A percentile compares a stretch with the other conserved stretches of the same genome.
These are phyloP conservation scores for Astraeus odoratus DNA, from an alignment of 768 basidiomycete species.

Conservation along the genomic window DNA sequence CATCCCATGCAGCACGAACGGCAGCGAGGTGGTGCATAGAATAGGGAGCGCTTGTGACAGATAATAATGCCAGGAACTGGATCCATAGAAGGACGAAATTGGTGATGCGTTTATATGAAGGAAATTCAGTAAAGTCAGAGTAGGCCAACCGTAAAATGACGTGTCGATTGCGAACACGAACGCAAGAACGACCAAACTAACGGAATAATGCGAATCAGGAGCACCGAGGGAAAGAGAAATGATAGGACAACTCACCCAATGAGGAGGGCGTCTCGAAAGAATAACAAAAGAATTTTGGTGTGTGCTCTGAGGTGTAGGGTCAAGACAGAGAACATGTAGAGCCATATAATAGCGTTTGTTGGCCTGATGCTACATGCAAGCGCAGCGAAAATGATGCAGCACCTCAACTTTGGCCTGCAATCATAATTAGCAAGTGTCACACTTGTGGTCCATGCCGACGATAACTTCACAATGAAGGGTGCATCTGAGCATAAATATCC, in stretches of 20 bases:
- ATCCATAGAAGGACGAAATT: conserved; percentile 90
- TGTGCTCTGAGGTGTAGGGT: conserved; percentile 46
- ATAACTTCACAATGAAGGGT: too few relatives aligned
- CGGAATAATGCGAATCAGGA: conserved; percentile 4
- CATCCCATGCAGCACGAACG: conserved; percentile 62
- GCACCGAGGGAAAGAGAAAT: conserved; percentile 4
- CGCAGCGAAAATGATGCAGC: conserved; percentile 55
- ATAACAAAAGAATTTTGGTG: conserved; percentile 18
- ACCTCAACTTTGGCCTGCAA: conserved; percentile 26
- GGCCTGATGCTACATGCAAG: conserved; percentile 80
- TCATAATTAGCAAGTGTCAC: conserved; percentile 24
- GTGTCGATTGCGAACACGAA: conserved; percentile 53
- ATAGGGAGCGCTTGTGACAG: conserved; percentile 81
- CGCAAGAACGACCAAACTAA: conserved; percentile 16
- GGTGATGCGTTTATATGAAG: conserved; percentile 73
- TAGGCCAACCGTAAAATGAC: conserved; percentile 56
- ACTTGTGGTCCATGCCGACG: too few relatives aligned
- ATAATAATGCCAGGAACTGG: conserved; percentile 85
- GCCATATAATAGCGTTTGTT: conserved; percentile 85
- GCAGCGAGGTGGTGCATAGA: conserved; percentile 63
- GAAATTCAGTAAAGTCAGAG: conserved; percentile 79
- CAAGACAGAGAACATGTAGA: conserved; percentile 55
- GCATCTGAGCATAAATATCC: conserved; percentile 34
- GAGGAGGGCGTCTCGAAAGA: conserved; percentile 33
- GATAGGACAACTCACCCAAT: conserved; percentile 40